phyloP scores from a whole-genome alignment of 2,329 filamentous ascomycete genomes.

The Talaromyces sp. region DNA sequence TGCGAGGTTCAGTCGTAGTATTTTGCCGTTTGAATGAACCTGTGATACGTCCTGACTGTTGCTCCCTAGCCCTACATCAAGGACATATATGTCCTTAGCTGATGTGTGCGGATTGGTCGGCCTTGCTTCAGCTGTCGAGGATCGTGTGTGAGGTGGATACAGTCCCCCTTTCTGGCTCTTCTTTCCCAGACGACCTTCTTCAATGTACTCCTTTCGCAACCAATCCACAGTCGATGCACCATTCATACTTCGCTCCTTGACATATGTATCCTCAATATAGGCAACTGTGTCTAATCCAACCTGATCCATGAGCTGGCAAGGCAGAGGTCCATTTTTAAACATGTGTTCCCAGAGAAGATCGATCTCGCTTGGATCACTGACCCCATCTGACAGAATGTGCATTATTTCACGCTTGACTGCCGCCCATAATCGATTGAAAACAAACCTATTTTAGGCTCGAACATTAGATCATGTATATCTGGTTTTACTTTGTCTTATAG shows the following conservation, averaged over 20 bases:
- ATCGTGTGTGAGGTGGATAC: slow-evolving; percentile 28
- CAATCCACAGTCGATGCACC: slow-evolving; percentile 48
- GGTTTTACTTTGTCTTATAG: no score
- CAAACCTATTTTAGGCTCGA: slow-evolving; percentile 36
- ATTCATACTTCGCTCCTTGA: slow-evolving; percentile 51
- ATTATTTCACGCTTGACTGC: slow-evolving; percentile 58
- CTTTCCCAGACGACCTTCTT: slow-evolving; percentile 51
- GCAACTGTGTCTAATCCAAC: slow-evolving; percentile 58
- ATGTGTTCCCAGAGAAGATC: slow-evolving; percentile 51
- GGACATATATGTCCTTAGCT: slow-evolving; percentile 9
- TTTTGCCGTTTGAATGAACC: slow-evolving; percentile 12
- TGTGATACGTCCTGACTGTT: neutral
- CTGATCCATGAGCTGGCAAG: slow-evolving; percentile 52
- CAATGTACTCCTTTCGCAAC: slow-evolving; percentile 50
- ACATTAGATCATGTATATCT: neutral
- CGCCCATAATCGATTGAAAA: slow-evolving; percentile 61
- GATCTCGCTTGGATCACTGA: slow-evolving; percentile 53
- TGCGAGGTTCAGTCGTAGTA: slow-evolving; percentile 22
- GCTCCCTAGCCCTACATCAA: slow-evolving; percentile 26
- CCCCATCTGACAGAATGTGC: slow-evolving; percentile 54
- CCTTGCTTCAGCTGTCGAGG: slow-evolving; percentile 11
- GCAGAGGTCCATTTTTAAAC: slow-evolving; percentile 37
- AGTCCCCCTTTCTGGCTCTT: slow-evolving; percentile 50
- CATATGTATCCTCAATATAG: slow-evolving; percentile 58
- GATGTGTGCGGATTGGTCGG: neutral